Conservation (phyloP, 2,329 filamentous ascomycete genomes). For the Tympanopsis confertula region DNA sequence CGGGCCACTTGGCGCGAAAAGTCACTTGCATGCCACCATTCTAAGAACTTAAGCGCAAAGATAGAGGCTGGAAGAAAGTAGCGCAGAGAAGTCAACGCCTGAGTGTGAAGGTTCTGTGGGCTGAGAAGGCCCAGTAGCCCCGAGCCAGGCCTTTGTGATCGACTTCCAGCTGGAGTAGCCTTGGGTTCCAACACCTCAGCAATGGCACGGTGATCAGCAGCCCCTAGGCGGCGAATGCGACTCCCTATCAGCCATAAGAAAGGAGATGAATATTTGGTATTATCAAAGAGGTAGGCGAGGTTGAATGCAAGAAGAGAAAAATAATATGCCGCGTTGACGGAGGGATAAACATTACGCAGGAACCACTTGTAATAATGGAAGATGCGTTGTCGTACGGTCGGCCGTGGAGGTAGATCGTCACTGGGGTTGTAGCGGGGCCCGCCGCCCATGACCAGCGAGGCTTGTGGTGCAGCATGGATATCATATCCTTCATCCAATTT, state of each 20-base stretch:
- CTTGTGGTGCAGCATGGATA: not conserved
- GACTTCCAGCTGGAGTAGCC: not conserved
- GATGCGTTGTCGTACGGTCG: not conserved
- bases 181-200: not conserved
- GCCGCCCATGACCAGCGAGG: not conserved
- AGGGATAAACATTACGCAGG: not conserved
- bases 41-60: not conserved
- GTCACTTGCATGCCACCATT: not conserved
- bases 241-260: not conserved
- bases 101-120: not conserved
- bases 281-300: not conserved
- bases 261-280: not conserved
- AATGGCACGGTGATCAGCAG: not conserved
- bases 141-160: not conserved
- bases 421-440: not conserved
- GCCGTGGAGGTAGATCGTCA: not conserved
- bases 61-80: not conserved
- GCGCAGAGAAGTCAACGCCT: not conserved
- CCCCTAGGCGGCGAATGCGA: not conserved
- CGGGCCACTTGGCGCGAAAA: not conserved
- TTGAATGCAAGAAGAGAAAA: not conserved
- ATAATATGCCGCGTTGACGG: not conserved
- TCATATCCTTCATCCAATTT: not conserved
- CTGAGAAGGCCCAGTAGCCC: not conserved
- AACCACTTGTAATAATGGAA: not conserved